Conservation (phyloP, 495 filamentous ascomycete genomes). For the Diplogelasinospora grovesii region DNA sequence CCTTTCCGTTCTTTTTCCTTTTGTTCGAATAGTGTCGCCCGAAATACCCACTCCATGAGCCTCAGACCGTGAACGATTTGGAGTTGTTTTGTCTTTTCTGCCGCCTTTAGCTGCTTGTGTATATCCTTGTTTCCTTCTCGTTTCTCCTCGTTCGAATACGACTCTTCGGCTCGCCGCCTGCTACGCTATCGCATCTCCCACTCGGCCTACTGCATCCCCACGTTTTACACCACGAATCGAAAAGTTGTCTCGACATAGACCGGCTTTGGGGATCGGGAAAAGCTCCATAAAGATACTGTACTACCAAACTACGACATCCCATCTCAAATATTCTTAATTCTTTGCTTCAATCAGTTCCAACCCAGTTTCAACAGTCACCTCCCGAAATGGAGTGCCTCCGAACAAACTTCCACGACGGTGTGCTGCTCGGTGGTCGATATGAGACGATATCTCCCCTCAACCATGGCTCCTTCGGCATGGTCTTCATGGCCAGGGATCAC, state of each 20-base stretch:
- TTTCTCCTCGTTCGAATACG: slow-evolving; percentile 9
- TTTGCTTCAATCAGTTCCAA: slow-evolving; percentile 9
- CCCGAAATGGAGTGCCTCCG: slow-evolving; percentile 71
- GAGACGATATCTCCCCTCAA: slow-evolving; percentile 89
- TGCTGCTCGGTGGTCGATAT: slow-evolving; percentile 78
- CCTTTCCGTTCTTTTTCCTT: slow-evolving; percentile 13
- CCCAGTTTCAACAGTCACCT: slow-evolving; percentile 11
- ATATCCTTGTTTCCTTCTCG: slow-evolving; percentile 32
- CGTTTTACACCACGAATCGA: slow-evolving; percentile 35
- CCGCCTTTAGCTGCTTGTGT: slow-evolving; percentile 38
- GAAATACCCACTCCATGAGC: slow-evolving; percentile 58
- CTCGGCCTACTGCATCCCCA: slow-evolving; percentile 37
- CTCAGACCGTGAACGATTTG: slow-evolving; percentile 54
- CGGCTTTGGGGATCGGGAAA: slow-evolving; percentile 31
- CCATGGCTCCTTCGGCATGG: slow-evolving; percentile 97
- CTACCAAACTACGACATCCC: slow-evolving; percentile 21
- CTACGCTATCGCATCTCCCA: slow-evolving; percentile 14
- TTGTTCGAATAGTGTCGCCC: slow-evolving; percentile 47
- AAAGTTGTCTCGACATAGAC: slow-evolving; percentile 38
- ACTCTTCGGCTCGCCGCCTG: slow-evolving; percentile 23
- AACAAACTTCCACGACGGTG: slow-evolving; percentile 64
- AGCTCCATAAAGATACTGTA: slow-evolving; percentile 28
- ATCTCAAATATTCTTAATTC: slow-evolving; percentile 22
- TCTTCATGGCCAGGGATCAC: slow-evolving; percentile 82
- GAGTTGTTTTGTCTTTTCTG: slow-evolving; percentile 45